Conservation (phyloP, 495 filamentous ascomycete genomes). For the Hypoxylon fragiforme region DNA sequence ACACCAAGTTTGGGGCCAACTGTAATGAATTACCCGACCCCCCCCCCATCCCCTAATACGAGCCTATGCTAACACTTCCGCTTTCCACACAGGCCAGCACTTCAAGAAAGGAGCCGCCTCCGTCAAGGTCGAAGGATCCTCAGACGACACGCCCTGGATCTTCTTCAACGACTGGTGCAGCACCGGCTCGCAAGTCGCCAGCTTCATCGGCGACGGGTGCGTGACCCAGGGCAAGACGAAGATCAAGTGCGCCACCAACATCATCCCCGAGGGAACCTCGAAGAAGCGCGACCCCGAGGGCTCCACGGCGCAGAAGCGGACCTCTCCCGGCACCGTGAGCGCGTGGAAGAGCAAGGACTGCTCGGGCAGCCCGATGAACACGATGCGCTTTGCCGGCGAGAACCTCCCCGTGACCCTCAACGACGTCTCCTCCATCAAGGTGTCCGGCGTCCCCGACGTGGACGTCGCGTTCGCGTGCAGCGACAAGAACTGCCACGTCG, state of each 20-base stretch:
- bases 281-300: too few relatives aligned
- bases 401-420: slow-evolving; percentile 13
- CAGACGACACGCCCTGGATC: slow-evolving; percentile 3
- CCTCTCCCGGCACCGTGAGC: slow-evolving; percentile 3
- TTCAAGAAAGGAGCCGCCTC: slow-evolving; percentile 7
- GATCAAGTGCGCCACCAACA: slow-evolving; percentile 10
- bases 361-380: slow-evolving; percentile 12
- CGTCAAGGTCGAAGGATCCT: slow-evolving; percentile 11
- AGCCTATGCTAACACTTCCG: background rate
- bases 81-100: background rate
- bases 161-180: slow-evolving; percentile 19
- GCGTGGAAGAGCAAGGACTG: slow-evolving; percentile 17
- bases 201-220: slow-evolving; percentile 6
- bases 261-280: slow-evolving; percentile 9
- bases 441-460: slow-evolving; percentile 5
- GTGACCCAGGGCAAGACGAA: slow-evolving; percentile 9
- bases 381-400: slow-evolving; percentile 1
- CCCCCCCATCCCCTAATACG: background rate
- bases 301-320: slow-evolving; percentile 6
- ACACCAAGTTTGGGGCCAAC: slow-evolving; percentile 8
- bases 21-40: slow-evolving; percentile 6
- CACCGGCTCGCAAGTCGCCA: slow-evolving; percentile 3
- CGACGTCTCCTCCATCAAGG: slow-evolving; percentile 11
- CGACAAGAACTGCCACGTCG: slow-evolving; percentile 18
- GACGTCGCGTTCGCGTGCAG: slow-evolving; percentile 15